These are phyloP conservation scores for Phytomonas serpens DNA, from an alignment of 208 protist species.

Conservation along the genomic window DNA sequence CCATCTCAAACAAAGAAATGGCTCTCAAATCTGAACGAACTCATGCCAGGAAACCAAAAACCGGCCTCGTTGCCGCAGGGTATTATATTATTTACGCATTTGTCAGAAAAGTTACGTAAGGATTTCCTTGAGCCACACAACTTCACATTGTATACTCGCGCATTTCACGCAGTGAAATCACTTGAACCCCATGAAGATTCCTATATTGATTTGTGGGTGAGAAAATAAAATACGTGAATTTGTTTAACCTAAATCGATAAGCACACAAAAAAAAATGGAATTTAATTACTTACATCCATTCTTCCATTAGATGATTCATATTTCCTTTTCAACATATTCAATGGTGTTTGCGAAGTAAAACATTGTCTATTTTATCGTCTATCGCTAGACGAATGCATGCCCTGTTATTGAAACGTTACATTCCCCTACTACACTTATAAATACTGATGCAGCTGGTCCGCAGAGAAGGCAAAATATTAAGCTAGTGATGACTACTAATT, in stretches of 20 bases:
- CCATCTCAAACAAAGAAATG: not conserved
- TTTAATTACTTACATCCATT: not conserved
- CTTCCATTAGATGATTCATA: not conserved
- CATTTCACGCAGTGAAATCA: conserved; percentile 32
- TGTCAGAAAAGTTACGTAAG: conserved; percentile 19
- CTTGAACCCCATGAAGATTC: conserved; percentile 35
- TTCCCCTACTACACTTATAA: not conserved
- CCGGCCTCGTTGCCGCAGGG: conserved; percentile 31
- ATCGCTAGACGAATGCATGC: not conserved
- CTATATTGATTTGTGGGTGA: conserved; percentile 57
- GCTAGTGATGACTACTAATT: not conserved
- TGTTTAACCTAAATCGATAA: not conserved
- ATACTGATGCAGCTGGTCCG: not conserved
- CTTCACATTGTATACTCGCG: conserved; percentile 26
- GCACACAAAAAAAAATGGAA: not conserved
- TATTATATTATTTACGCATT: conserved; percentile 43
- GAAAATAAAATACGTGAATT: not conserved
- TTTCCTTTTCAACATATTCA: not conserved
- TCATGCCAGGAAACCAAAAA: conserved; percentile 13
- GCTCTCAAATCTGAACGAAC: conserved; percentile 4
- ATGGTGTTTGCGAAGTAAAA: not conserved
- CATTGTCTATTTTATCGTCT: not conserved
- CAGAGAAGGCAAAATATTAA: not conserved
- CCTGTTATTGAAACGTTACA: not conserved
- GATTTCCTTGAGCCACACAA: conserved; percentile 29